Percentiles rank a stretch among this genome's conserved stretches.
Conservation (phyloP, 352 stramenopile genomes). For the Globisporangium nodosum region DNA sequence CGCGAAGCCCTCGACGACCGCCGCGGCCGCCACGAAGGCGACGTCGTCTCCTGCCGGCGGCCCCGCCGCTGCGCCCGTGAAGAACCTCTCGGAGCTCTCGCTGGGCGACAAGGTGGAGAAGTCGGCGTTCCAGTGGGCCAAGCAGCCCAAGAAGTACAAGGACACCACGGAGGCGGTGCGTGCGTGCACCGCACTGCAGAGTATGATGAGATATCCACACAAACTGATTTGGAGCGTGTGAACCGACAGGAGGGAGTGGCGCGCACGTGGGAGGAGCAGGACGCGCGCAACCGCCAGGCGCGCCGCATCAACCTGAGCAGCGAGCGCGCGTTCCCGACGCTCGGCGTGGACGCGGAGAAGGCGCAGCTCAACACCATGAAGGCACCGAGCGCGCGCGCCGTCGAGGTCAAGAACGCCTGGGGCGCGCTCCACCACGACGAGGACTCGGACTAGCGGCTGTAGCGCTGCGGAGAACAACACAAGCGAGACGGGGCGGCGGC, state of each 20-base stretch:
- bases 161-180: slow-evolving; percentile 36
- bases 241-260: slow-evolving; percentile 38
- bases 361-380: slow-evolving; percentile 64
- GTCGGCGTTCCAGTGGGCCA: slow-evolving; percentile 66
- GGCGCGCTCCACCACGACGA: slow-evolving; percentile 57
- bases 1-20: background rate
- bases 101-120: slow-evolving; percentile 53
- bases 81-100: slow-evolving; percentile 60
- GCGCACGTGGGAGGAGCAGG: slow-evolving; percentile 65
- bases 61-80: slow-evolving; percentile 20
- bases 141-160: slow-evolving; percentile 86
- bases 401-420: slow-evolving; percentile 75
- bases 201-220: background rate
- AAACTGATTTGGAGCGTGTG: too few relatives aligned
- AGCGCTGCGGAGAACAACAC: too few relatives aligned
- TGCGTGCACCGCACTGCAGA: background rate
- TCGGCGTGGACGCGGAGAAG: slow-evolving; percentile 45
- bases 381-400: slow-evolving; percentile 43
- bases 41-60: slow-evolving; percentile 13
- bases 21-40: slow-evolving; percentile 1
- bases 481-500: too few relatives aligned
- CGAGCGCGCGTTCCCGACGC: slow-evolving; percentile 72
- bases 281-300: slow-evolving; percentile 57
- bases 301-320: slow-evolving; percentile 64
- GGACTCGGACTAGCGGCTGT: slow-evolving; percentile 35